Base-by-base conservation (phyloP, 805 yeast genomes). In the Candida yuanshanica region DNA sequence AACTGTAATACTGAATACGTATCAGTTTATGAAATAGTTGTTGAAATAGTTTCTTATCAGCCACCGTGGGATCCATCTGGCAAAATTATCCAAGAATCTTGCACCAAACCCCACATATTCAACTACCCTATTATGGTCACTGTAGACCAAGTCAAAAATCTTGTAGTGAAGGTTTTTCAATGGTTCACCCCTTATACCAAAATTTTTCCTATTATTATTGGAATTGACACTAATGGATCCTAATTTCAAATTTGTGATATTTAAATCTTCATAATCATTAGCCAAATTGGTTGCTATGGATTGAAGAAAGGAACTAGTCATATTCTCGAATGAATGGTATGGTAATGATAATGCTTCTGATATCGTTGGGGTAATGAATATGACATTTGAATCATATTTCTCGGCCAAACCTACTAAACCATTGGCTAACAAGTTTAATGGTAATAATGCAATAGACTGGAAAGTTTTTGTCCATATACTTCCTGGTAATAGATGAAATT, bases 251-350 rank as follows among this genome's bases (percentile, higher is more conserved):
- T 71, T 71, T 5, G 69, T 59, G 35, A 74, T 59, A 14, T 73
- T 68, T 11, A 74, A 48, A 3, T 56, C 55, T 35, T 66, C 68
- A n/a, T 71, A 65, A n/a, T 56, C 60, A 29, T 46, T 62, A 14
- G 68, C 57, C 37, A 75, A 50, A 25, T 68, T 58, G 14, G 59
- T 46, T 6, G 72, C 59, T 16, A 74, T 45, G 0, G 65, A 42
- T 5, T 61, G 47, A 27, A 81, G 44, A 2, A 76, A 65, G 27
- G 68, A 68, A 24, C 71, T 70, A n/a, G 74, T 70, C 26, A 80
- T 54, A 21, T 77, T 66, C 46, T 82, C 89, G 0, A 83, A 72
- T 1, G 80, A 74, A 55, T 81, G 84, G 63, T 75, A 82, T 7
- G 84, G 81, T 36, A 81, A 62, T 25, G 68, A 59, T 41, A 82